Evolutionary conservation across 345 rosid genomes (phyloP).

Genomic region (Moricandia moricandioides): DNA sequence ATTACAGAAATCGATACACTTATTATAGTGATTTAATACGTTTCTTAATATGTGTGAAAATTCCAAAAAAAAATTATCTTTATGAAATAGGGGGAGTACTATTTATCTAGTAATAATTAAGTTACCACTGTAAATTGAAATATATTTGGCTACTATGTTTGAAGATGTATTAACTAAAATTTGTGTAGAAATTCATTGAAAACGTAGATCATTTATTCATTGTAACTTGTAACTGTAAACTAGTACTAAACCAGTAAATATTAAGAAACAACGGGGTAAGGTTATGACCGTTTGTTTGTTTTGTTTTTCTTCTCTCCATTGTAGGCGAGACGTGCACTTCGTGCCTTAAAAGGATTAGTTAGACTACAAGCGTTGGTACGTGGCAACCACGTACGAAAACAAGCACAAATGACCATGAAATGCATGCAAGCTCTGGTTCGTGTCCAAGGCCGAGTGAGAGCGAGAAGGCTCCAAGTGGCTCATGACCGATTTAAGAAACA

Average conservation of each 20-base stretch:
- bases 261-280: neutral
- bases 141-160: neutral
- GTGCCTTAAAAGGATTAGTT: slow-evolving; percentile 89
- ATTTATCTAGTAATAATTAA: too few relatives aligned
- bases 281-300: neutral
- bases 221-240: neutral
- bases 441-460: slow-evolving; percentile 87
- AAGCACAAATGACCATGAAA: slow-evolving; percentile 95
- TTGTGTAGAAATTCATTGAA: neutral
- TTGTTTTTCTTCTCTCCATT: neutral
- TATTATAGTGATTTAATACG: too few relatives aligned
- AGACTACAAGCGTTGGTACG: slow-evolving; percentile 93
- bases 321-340: slow-evolving; percentile 90
- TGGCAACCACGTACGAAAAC: slow-evolving; percentile 91
- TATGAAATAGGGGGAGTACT: too few relatives aligned
- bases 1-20: too few relatives aligned
- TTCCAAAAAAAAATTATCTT: too few relatives aligned
- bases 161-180: neutral
- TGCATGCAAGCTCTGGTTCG: slow-evolving; percentile 98
- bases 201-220: neutral
- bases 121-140: too few relatives aligned
- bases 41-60: too few relatives aligned
- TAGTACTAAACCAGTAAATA: neutral
- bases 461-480: slow-evolving; percentile 66
- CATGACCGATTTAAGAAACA: slow-evolving; percentile 47